Evolutionary conservation across 2,329 filamentous ascomycete species (phyloP), one percentile per base, ranked within the genome.

Genomic region (Trichophyton mentagrophytes): DNA sequence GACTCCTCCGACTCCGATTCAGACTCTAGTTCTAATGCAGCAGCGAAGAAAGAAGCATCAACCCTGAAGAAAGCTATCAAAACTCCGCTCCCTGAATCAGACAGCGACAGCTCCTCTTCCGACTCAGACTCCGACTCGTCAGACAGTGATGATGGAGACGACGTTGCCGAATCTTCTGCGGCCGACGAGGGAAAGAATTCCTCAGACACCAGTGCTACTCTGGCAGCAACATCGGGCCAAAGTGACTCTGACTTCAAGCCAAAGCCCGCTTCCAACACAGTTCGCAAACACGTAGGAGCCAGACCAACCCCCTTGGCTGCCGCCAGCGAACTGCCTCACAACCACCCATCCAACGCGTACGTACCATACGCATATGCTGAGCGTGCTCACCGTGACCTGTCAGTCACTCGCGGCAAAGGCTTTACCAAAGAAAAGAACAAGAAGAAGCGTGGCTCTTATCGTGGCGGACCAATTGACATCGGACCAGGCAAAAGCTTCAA

Each of bases 371-470:
- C 88, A 65, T 99, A 97, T 76, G 92, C 91, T 25, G 87, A 93
- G 68, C 85, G 85, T 67, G 95, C 95, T 7, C 89, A 91, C 70
- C 83, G 90, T 66, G 91, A 96, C 71, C 78, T 99, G 64, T 89
- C 90, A 57, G 83, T 96, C 44, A 97, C 92, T 36, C 89, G 87
- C 72, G 93, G 93, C 69, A 97, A 96, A 78, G 90, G 90, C 3
- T 99, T 99, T 77, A 97, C 92, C 63, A 99, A 99, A 80, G 93
- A 97, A 79, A 99, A 99, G 85, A 99, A 99, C 78, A 99, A 99
- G 81, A 93, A 90, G 82, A 91, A 90, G 81, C 82, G 85, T 67
- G 93, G 93, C 58, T 89, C 87, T 66, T 99, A 96, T 80, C 85
- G 88, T 56, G 93, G 93, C 51, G 93, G 93, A 5, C 76, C 82